Evolutionary conservation across 495 filamentous ascomycete species (phyloP).

Genomic region (Lasiosphaeris hirsuta): DNA sequence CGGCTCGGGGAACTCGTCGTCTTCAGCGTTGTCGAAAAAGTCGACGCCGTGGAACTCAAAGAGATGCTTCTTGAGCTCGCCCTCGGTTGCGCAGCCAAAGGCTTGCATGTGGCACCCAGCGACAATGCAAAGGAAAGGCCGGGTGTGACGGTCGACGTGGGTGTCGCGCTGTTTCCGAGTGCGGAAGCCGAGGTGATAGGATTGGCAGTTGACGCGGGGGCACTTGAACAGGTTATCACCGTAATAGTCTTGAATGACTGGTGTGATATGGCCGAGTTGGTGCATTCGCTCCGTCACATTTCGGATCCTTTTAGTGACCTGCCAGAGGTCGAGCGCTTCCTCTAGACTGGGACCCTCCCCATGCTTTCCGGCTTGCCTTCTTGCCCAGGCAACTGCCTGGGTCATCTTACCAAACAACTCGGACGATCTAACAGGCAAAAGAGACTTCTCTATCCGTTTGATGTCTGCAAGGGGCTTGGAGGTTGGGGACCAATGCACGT

Average conservation of each 20-base stretch:
- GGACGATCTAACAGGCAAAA: background rate
- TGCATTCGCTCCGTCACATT: background rate
- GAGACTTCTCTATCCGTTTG: background rate
- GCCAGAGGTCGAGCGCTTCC: slow-evolving; percentile 6
- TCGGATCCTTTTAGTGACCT: background rate
- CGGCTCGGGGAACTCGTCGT: slow-evolving; percentile 15
- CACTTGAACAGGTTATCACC: slow-evolving; percentile 41
- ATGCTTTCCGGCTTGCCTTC: background rate
- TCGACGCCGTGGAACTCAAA: slow-evolving; percentile 11
- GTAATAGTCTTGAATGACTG: slow-evolving; percentile 28
- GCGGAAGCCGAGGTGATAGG: slow-evolving; percentile 41
- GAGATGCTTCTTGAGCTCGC: slow-evolving; percentile 38
- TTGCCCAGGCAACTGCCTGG: background rate
- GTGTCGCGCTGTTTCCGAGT: slow-evolving; percentile 24
- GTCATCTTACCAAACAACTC: slow-evolving; percentile 5
- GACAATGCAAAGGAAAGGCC: slow-evolving; percentile 38
- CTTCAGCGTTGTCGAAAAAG: background rate
- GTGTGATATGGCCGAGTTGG: background rate
- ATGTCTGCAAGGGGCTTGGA: slow-evolving; percentile 6
- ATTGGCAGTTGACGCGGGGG: slow-evolving; percentile 36
- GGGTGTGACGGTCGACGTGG: slow-evolving; percentile 36
- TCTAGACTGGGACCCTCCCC: background rate
- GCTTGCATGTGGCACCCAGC: slow-evolving; percentile 27
- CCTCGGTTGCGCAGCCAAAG: slow-evolving; percentile 33
- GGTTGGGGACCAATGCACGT: slow-evolving; percentile 12